Evolutionary conservation across 768 basidiomycete species (phyloP).

Genomic region (Leccinum pellstonianum): DNA sequence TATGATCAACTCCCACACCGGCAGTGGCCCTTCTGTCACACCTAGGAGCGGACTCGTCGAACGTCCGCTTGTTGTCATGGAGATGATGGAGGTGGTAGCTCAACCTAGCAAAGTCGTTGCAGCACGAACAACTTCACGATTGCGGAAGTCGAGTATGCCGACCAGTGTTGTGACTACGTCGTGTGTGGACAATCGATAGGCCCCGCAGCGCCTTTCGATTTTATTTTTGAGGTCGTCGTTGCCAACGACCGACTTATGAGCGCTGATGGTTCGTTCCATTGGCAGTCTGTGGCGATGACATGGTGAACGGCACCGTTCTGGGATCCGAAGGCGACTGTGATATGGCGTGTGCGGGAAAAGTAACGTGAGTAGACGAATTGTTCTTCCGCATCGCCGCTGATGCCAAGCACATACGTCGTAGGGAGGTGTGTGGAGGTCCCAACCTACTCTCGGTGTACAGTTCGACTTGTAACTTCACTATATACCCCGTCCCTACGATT

Average conservation of each 20-base stretch:
- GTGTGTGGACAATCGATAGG: background rate
- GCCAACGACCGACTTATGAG: constrained; percentile 1
- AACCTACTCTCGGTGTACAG: constrained; percentile 72
- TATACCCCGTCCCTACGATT: constrained; percentile 55
- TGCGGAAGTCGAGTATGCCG: constrained; percentile 67
- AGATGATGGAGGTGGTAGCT: too few relatives aligned
- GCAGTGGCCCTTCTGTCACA: too few relatives aligned
- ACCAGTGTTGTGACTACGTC: constrained; percentile 42
- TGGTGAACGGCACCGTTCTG: constrained; percentile 58
- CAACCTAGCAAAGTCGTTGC: constrained; percentile 36
- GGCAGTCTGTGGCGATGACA: constrained; percentile 67
- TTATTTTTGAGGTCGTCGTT: background rate
- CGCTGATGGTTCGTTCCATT: constrained; percentile 2
- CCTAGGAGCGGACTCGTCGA: too few relatives aligned
- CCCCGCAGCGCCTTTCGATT: background rate
- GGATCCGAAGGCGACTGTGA: constrained; percentile 55
- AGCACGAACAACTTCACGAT: constrained; percentile 53
- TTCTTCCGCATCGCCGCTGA: background rate
- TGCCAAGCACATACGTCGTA: constrained; percentile 22
- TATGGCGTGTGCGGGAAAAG: constrained; percentile 72
- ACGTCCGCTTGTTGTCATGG: too few relatives aligned
- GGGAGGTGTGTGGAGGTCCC: constrained; percentile 71
- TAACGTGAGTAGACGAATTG: constrained; percentile 44
- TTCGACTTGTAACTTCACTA: constrained; percentile 47
- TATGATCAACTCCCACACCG: too few relatives aligned